Conservation (phyloP, 75 land plant genomes). For the Pinus tabuliformis region DNA sequence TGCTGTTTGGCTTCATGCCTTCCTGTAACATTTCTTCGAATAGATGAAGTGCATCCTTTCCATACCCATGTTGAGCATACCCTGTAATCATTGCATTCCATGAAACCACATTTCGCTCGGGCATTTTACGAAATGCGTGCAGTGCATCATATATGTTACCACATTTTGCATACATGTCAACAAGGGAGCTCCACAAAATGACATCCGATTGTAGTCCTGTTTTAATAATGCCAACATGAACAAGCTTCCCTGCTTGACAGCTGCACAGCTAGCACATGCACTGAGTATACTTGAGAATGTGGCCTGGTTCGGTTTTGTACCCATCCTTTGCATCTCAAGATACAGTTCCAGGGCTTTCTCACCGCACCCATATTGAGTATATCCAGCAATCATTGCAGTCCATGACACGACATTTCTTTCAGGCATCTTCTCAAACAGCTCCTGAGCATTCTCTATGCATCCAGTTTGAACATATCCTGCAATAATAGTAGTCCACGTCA, state of each 20-base stretch:
- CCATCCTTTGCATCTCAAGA: slow-evolving; percentile 32
- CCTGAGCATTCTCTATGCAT: background rate
- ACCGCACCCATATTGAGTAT: slow-evolving; percentile 30
- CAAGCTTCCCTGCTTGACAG: slow-evolving; percentile 30
- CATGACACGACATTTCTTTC: background rate
- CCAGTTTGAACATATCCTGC: background rate
- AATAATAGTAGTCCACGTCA: background rate
- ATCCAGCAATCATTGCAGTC: slow-evolving; percentile 26
- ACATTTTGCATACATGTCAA: slow-evolving; percentile 26
- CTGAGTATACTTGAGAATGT: slow-evolving; percentile 50
- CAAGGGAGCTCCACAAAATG: slow-evolving; percentile 25
- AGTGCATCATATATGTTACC: slow-evolving; percentile 22
- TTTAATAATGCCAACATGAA: slow-evolving; percentile 1
- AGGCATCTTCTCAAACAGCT: background rate
- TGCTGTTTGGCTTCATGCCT: slow-evolving; percentile 43
- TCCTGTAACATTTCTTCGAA: slow-evolving; percentile 30
- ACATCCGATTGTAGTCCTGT: background rate
- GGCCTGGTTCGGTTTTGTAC: slow-evolving; percentile 45
- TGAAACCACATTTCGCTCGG: slow-evolving; percentile 18
- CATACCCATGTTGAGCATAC: slow-evolving; percentile 44
- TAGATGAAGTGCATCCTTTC: slow-evolving; percentile 23
- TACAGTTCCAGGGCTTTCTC: slow-evolving; percentile 34
- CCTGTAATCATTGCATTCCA: slow-evolving; percentile 66
- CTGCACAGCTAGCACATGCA: slow-evolving; percentile 36
- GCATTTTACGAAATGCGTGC: slow-evolving; percentile 33